Base-by-base conservation (phyloP, 225 moss, liverwort and hornwort genomes). In the Bryoerythrophyllum caledonicum region DNA sequence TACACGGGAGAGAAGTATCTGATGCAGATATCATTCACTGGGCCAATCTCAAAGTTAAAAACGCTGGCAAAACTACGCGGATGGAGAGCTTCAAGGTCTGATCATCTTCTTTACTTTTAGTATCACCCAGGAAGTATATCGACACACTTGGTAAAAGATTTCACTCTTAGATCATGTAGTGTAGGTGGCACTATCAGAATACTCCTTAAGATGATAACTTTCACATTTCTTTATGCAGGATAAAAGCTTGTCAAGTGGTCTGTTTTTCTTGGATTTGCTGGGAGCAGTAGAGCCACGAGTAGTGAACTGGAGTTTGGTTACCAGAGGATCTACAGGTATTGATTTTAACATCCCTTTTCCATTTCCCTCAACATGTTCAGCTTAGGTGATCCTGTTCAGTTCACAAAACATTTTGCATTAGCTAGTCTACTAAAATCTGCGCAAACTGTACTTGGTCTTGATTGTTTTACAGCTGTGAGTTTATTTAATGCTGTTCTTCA, bases 261-360 rank as follows among this genome's bases (percentile, higher is more conserved):
- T 88, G 11, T 96, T 94, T 71, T 96, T 96, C 77, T 75, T 96
- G 34, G 88, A 96, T 74, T 83, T 96, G 38, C 75, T 96, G 72
- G 96, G 96, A 55, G 89, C 93, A 67, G 96, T 94, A 54, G 96
- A 93, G 76, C 88, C 96, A 28, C 88, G 90, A 80, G 96, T 96
- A 25, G 86, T 96, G 6, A 96, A 96, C 71, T 96, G 96, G 96
- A 82, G 56, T 77, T 78, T 96, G 78, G 91, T 83, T 56, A 96
- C 93, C n/a, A 73, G 56, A 32, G 96, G 96, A 61, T 58, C 78
- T 71, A 88, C 90, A 64, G 82, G 96, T 94, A 43, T 17, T 13
- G 70, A 84, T 59, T 37, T 55, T 15, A 15, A 70, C 28, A 46
- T 55, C 46, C 75, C 59, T 37, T 20, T 24, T 65, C 48, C n/a